These are phyloP conservation scores for Scheffersomyces lignosus DNA, from an alignment of 805 yeast genomes.

Conservation along the genomic window DNA sequence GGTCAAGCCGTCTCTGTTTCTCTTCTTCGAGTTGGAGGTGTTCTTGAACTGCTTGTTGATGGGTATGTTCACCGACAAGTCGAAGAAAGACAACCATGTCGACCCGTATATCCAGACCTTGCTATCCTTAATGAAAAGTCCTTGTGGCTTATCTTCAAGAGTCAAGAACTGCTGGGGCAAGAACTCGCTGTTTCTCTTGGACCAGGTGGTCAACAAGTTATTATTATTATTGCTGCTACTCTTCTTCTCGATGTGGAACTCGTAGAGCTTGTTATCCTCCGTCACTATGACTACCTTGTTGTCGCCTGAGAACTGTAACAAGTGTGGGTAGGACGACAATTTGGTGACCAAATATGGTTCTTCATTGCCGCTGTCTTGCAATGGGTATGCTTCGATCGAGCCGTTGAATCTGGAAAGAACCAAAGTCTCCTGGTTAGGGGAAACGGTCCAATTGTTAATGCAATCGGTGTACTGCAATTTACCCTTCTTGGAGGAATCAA, in stretches of 20 bases:
- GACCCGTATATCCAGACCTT: slow-evolving; percentile 87
- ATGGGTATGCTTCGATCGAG: slow-evolving; percentile 51
- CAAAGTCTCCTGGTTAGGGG: slow-evolving; percentile 44
- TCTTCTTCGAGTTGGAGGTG: slow-evolving; percentile 32
- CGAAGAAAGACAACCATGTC: slow-evolving; percentile 76
- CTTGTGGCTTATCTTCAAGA: slow-evolving; percentile 68
- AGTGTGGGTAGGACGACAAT: slow-evolving; percentile 59
- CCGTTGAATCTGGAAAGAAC: slow-evolving; percentile 69
- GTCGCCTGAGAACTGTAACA: slow-evolving; percentile 53
- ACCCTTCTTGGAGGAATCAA: slow-evolving; percentile 13
- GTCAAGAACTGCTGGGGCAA: slow-evolving; percentile 63
- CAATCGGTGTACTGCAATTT: slow-evolving; percentile 48
- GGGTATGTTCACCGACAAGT: slow-evolving; percentile 59
- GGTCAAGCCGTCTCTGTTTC: slow-evolving; percentile 44
- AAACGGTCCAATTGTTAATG: slow-evolving; percentile 53
- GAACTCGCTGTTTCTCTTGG: slow-evolving; percentile 69
- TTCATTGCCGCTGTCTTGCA: slow-evolving; percentile 18
- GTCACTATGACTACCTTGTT: slow-evolving; percentile 63
- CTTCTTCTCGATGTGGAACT: slow-evolving; percentile 46
- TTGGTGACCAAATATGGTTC: slow-evolving; percentile 50
- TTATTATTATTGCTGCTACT: slow-evolving; percentile 11
- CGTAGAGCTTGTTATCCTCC: slow-evolving; percentile 73
- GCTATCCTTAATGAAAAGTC: slow-evolving; percentile 55
- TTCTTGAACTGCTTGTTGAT: slow-evolving; percentile 31
- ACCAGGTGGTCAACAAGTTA: slow-evolving; percentile 68